These are phyloP conservation scores for Cryptosporidium ubiquitum DNA, from an alignment of 169 alveolate species.

Conservation along the genomic window DNA sequence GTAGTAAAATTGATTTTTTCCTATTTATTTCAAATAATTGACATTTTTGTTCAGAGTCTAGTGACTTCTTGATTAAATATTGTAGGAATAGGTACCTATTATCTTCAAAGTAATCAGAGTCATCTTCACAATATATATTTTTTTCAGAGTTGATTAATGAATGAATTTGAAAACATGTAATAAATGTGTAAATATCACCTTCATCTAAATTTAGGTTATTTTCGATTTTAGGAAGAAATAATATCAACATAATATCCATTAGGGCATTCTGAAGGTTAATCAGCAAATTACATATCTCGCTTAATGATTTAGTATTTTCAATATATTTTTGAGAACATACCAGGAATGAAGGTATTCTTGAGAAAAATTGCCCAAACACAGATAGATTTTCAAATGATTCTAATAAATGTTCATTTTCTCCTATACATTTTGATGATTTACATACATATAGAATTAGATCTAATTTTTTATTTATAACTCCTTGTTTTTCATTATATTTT, in stretches of 20 bases:
- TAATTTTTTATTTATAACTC: neutral
- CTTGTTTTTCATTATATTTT: neutral
- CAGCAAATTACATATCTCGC: neutral
- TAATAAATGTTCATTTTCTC: neutral
- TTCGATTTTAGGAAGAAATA: neutral
- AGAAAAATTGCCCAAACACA: conserved; percentile 24
- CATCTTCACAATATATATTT: conserved; percentile 29
- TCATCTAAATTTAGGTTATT: neutral
- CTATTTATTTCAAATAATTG: neutral
- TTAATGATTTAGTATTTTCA: neutral
- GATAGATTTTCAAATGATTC: neutral
- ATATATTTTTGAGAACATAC: conserved; percentile 7
- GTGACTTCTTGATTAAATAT: conserved; percentile 20
- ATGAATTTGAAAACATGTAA: conserved; percentile 14
- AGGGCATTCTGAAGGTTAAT: neutral
- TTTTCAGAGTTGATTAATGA: neutral
- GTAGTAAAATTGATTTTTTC: conserved; percentile 6
- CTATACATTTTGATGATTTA: neutral
- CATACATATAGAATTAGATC: neutral
- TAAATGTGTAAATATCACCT: neutral
- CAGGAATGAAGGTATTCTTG: conserved; percentile 40
- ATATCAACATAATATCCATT: conserved; percentile 24
- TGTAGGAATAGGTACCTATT: conserved; percentile 14
- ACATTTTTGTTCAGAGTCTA: neutral
- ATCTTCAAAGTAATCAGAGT: neutral